Percentiles rank a stretch among this genome's conserved stretches.
Evolutionary conservation across 2,329 filamentous ascomycete genomes (phyloP).

Genomic region (Pseudopyrenochaeta lycopersici): DNA sequence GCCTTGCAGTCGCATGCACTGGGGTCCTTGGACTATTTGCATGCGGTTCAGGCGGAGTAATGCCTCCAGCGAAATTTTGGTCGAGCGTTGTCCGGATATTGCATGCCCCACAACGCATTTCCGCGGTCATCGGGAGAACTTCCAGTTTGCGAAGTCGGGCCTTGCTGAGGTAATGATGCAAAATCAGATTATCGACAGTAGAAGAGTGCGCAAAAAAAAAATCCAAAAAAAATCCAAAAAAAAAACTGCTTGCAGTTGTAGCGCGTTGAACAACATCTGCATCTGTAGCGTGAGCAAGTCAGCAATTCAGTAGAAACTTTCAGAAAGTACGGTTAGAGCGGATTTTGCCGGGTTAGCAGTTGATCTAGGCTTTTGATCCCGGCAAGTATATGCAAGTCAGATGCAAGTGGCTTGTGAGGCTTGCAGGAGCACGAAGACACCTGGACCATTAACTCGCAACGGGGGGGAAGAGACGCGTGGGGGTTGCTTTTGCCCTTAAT

Average conservation of each 20-base stretch:
- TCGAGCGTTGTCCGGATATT: slow-evolving; percentile 9
- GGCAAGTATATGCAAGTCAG: slow-evolving; percentile 35
- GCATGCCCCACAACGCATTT: slow-evolving; percentile 13
- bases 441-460: slow-evolving; percentile 26
- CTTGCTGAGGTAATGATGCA: background rate
- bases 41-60: slow-evolving; percentile 20
- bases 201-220: no score
- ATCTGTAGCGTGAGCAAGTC: slow-evolving; percentile 21
- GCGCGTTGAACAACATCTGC: slow-evolving; percentile 18
- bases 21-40: slow-evolving; percentile 10
- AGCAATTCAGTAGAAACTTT: slow-evolving; percentile 10
- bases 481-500: slow-evolving; percentile 16
- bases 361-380: slow-evolving; percentile 34
- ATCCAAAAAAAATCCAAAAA: no score
- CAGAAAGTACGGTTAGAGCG: slow-evolving; percentile 18
- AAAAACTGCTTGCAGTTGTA: slow-evolving; percentile 11
- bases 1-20: slow-evolving; percentile 10
- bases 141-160: slow-evolving; percentile 12
- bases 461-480: slow-evolving; percentile 30
- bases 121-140: slow-evolving; percentile 15
- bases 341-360: slow-evolving; percentile 20
- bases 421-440: slow-evolving; percentile 27
- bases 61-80: slow-evolving; percentile 14
- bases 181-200: slow-evolving; percentile 6
- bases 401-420: slow-evolving; percentile 33